A percentile compares a stretch with the other conserved stretches of the same genome.
Conservation (phyloP, 2,329 filamentous ascomycete genomes). For the Aspergillus brasiliensis region DNA sequence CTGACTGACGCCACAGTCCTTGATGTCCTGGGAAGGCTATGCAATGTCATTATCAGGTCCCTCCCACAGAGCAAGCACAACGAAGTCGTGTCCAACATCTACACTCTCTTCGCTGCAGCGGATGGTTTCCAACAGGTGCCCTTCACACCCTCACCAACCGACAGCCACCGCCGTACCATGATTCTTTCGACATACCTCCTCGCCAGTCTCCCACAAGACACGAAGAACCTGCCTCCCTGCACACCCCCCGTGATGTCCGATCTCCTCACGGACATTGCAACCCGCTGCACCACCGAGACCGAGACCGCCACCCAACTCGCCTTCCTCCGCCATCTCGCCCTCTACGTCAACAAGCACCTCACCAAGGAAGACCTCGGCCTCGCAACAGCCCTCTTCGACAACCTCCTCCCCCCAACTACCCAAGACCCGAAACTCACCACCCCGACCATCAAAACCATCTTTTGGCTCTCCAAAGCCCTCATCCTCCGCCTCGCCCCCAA, state of each 20-base stretch:
- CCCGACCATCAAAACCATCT: slow-evolving; percentile 56
- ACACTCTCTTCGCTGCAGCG: slow-evolving; percentile 52
- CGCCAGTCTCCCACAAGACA: slow-evolving; percentile 52
- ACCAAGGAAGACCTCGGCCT: slow-evolving; percentile 35
- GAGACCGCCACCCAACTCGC: slow-evolving; percentile 43
- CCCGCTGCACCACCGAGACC: slow-evolving; percentile 33
- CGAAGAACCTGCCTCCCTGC: slow-evolving; percentile 33
- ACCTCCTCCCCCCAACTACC: slow-evolving; percentile 28
- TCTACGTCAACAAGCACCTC: slow-evolving; percentile 47
- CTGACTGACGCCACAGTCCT: slow-evolving; percentile 56
- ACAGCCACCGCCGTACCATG: slow-evolving; percentile 49
- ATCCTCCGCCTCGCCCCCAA: slow-evolving; percentile 55
- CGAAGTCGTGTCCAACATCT: slow-evolving; percentile 56
- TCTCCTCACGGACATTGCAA: slow-evolving; percentile 40
- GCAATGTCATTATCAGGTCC: slow-evolving; percentile 60
- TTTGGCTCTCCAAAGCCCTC: slow-evolving; percentile 64
- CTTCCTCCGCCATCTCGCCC: slow-evolving; percentile 45
- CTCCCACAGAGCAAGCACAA: slow-evolving; percentile 56
- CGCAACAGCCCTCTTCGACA: slow-evolving; percentile 35
- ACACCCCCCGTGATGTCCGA: slow-evolving; percentile 30
- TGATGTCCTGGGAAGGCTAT: slow-evolving; percentile 63
- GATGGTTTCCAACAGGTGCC: slow-evolving; percentile 39
- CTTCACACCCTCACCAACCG: slow-evolving; percentile 32
- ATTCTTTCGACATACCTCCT: slow-evolving; percentile 61
- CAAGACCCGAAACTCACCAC: slow-evolving; percentile 31